Percentiles rank a stretch among this genome's conserved stretches.
Conservation (phyloP, 139 green algal species). For the Tetradesmus obliquus region DNA sequence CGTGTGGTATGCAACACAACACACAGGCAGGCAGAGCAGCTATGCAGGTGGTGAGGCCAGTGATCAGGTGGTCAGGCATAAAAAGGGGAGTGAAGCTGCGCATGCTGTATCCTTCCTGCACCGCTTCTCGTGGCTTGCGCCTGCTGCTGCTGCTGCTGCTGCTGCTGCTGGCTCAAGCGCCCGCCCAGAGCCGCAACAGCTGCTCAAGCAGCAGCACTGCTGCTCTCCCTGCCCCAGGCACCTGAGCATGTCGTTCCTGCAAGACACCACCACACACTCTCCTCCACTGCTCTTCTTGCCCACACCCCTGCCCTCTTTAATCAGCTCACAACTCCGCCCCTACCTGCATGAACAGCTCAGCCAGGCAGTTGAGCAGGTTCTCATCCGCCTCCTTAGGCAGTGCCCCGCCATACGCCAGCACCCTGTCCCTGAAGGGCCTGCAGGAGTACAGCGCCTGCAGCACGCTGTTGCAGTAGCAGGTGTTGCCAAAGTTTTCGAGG, state of each 20-base stretch:
- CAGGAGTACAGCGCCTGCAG: slow-evolving; percentile 93
- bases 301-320: no score
- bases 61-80: no score
- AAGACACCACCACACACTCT: background rate
- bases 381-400: slow-evolving; percentile 74
- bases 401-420: slow-evolving; percentile 81
- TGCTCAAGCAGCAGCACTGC: no score
- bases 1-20: background rate
- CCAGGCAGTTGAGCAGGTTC: slow-evolving; percentile 92
- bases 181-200: no score
- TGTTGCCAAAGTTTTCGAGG: slow-evolving; percentile 99
- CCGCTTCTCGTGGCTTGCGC: no score
- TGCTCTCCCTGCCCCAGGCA: background rate
- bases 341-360: slow-evolving; percentile 91
- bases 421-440: slow-evolving; percentile 80
- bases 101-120: no score
- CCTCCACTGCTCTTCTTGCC: no score
- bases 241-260: background rate
- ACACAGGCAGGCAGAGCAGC: no score
- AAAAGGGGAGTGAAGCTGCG: no score
- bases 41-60: no score
- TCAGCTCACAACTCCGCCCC: background rate
- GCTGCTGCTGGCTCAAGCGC: background rate
- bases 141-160: background rate
- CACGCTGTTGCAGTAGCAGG: slow-evolving; percentile 98